These are phyloP conservation scores for Sicyos baderoa DNA, from an alignment of 306 rosid genomes.

Conservation along the genomic window DNA sequence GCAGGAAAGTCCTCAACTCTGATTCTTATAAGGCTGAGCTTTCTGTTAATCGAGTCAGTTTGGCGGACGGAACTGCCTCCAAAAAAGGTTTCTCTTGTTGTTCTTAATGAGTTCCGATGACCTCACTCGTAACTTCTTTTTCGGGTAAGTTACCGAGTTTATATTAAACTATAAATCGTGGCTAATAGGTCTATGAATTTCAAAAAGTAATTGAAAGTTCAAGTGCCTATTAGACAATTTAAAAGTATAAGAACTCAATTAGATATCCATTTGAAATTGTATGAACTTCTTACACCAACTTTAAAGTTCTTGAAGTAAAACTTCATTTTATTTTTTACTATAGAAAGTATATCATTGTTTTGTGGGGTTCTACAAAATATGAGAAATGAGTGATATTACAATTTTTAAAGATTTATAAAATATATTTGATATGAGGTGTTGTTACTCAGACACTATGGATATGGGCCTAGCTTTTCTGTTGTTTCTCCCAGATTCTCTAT, in stretches of 20 bases:
- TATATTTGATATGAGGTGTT: background rate
- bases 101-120: constrained; percentile 32
- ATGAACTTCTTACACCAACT: background rate
- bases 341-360: background rate
- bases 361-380: background rate
- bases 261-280: no score
- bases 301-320: background rate
- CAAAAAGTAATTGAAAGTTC: no score
- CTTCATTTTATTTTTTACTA: no score
- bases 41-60: constrained; percentile 63
- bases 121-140: background rate
- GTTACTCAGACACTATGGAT: background rate
- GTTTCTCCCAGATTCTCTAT: background rate
- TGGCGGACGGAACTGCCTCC: constrained; percentile 52
- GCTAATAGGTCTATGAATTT: no score
- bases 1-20: constrained; percentile 68
- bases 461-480: background rate
- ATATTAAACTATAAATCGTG: no score
- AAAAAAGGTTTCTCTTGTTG: constrained; percentile 57
- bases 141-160: no score
- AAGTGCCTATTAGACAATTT: no score
- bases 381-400: background rate
- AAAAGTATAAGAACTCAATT: no score
- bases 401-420: background rate
- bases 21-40: constrained; percentile 78